A percentile compares a stretch with the other conserved stretches of the same genome.
These are phyloP conservation scores for Dictyostelium discoideum DNA, from an alignment of 78 protist genomes.

Conservation along the genomic window dicty_2.7 NC_007090.3:3253001-3253500, in stretches of 20 bases:
- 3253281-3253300: slow-evolving; percentile 75
- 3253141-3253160: slow-evolving; percentile 58
- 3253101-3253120: slow-evolving; percentile 66
- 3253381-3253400: background rate
- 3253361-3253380: slow-evolving; percentile 14
- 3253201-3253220: slow-evolving; percentile 56
- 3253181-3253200: slow-evolving; percentile 76
- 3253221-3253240: slow-evolving; percentile 68
- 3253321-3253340: slow-evolving; percentile 55
- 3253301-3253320: slow-evolving; percentile 72
- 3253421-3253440: background rate
- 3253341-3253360: slow-evolving; percentile 84
- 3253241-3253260: slow-evolving; percentile 63
- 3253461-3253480: slow-evolving; percentile 79
- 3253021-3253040: slow-evolving; percentile 83
- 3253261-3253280: slow-evolving; percentile 73
- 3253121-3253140: slow-evolving; percentile 29
- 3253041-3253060: slow-evolving; percentile 74
- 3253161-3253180: slow-evolving; percentile 49
- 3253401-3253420: background rate
- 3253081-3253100: slow-evolving; percentile 74
- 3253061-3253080: slow-evolving; percentile 59
- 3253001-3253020: slow-evolving; percentile 42
- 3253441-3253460: background rate
- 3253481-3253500: slow-evolving; percentile 41